phyloP scores from a whole-genome alignment of 2,329 filamentous ascomycete species.

The Orbilia quercus region DNA sequence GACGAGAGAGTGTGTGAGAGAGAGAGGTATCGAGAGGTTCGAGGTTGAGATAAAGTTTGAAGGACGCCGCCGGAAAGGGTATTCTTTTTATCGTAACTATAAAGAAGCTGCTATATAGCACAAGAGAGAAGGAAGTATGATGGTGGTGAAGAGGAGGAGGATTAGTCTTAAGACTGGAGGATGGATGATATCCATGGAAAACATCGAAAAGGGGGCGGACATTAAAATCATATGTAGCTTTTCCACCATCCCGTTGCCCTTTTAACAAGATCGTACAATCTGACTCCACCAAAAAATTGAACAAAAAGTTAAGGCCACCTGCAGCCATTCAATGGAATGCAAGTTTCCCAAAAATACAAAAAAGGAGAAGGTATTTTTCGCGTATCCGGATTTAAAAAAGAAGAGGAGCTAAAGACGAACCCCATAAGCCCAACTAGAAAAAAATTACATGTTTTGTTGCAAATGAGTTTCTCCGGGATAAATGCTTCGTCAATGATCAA shows the following conservation, averaged over 20 bases:
- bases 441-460: conserved; percentile 13
- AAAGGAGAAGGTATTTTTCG: conserved; percentile 8
- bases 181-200: conserved; percentile 14
- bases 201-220: conserved; percentile 23
- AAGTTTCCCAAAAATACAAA: conserved; percentile 15
- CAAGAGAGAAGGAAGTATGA: conserved; percentile 19
- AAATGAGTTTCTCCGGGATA: conserved; percentile 35
- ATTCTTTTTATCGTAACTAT: conserved; percentile 44
- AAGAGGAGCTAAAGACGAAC: conserved; percentile 14
- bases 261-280: conserved; percentile 49
- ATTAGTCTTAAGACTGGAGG: too few species aligned
- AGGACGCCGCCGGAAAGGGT: conserved; percentile 37
- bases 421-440: conserved; percentile 20
- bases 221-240: conserved; percentile 54
- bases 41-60: conserved; percentile 10
- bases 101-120: conserved; percentile 23
- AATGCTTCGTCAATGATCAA: conserved; percentile 29
- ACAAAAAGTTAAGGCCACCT: conserved; percentile 20
- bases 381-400: conserved; percentile 28
- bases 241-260: conserved; percentile 33
- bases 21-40: background rate
- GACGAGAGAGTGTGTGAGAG: background rate
- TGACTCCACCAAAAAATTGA: conserved; percentile 40
- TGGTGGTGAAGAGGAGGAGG: conserved; percentile 15
- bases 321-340: conserved; percentile 35